phyloP scores from a whole-genome alignment of 73 alveolate genomes.

The Diophrys appendiculata region DNA sequence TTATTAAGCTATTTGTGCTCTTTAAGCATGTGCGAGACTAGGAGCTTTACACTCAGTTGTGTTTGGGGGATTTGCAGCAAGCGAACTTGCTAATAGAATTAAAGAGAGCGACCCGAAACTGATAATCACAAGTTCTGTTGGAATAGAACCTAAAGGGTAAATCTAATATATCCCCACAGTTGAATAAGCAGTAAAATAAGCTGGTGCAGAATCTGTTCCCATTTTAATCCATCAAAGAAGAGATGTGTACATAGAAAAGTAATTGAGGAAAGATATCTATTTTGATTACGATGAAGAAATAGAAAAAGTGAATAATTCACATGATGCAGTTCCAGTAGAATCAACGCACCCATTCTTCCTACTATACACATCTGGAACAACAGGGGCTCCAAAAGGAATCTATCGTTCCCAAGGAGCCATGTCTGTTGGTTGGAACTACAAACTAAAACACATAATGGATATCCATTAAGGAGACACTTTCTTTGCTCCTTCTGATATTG shows the following conservation, averaged over 20 bases:
- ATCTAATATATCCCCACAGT: constrained; percentile 44
- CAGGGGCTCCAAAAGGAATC: constrained; percentile 70
- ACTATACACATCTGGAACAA: constrained; percentile 62
- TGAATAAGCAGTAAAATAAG: constrained; percentile 30
- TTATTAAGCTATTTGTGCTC: constrained; percentile 40
- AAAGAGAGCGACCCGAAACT: constrained; percentile 54
- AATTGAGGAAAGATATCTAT: constrained; percentile 6
- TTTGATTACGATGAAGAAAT: constrained; percentile 47
- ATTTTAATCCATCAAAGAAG: constrained; percentile 40
- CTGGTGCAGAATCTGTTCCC: constrained; percentile 22
- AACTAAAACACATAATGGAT: constrained; percentile 50
- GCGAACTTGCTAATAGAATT: constrained; percentile 57
- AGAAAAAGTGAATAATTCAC: constrained; percentile 21
- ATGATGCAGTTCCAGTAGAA: constrained; percentile 43
- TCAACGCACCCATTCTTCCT: constrained; percentile 52
- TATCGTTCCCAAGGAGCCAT: constrained; percentile 48
- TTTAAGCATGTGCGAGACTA: constrained; percentile 57
- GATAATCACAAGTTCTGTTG: constrained; percentile 55
- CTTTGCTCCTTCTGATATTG: constrained; percentile 57
- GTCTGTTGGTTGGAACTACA: constrained; percentile 47
- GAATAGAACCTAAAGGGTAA: constrained; percentile 56
- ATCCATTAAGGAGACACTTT: constrained; percentile 40
- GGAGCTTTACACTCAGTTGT: constrained; percentile 73
- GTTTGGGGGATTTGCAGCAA: constrained; percentile 73
- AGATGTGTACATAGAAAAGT: constrained; percentile 19